These are phyloP conservation scores for Aspergillus udagawae DNA, from an alignment of 2,329 filamentous ascomycete genomes.

Conservation along the genomic window DNA sequence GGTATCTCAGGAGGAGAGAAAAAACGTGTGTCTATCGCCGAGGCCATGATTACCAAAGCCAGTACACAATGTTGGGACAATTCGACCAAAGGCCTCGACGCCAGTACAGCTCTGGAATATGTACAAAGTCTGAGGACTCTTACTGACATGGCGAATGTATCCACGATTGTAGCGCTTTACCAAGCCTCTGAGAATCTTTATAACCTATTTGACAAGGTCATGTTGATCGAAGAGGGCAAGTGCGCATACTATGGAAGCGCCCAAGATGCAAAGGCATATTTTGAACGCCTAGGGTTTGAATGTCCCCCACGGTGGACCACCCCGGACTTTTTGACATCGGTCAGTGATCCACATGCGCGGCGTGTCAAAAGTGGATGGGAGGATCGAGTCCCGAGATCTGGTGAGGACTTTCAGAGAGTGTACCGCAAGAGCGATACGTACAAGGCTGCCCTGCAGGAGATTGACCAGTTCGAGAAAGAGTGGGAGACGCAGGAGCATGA, in stretches of 20 bases:
- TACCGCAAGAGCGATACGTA: conserved; percentile 48
- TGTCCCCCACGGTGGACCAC: conserved; percentile 69
- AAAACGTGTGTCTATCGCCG: conserved; percentile 78
- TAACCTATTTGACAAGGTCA: conserved; percentile 63
- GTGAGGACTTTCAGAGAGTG: conserved; percentile 52
- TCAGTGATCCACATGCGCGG: conserved; percentile 61
- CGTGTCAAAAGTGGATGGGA: conserved; percentile 55
- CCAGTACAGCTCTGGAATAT: conserved; percentile 69
- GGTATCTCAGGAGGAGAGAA: conserved; percentile 69
- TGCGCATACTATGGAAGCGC: conserved; percentile 69
- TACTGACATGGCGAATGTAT: conserved; percentile 60
- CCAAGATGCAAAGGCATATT: conserved; percentile 63
- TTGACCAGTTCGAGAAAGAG: conserved; percentile 52
- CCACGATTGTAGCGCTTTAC: conserved; percentile 66
- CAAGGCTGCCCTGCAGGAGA: conserved; percentile 44
- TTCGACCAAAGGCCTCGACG: conserved; percentile 68
- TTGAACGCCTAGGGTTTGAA: conserved; percentile 66
- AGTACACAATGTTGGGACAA: conserved; percentile 74
- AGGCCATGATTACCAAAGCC: conserved; percentile 66
- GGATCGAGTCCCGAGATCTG: conserved; percentile 52
- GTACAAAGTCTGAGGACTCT: conserved; percentile 62
- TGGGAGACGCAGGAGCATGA: conserved; percentile 41
- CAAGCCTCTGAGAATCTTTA: conserved; percentile 57
- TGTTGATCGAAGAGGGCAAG: conserved; percentile 64
- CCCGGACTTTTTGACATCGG: conserved; percentile 72